Conservation (phyloP, 2,329 filamentous ascomycete species). For the Lasiodiplodia citricola region DNA sequence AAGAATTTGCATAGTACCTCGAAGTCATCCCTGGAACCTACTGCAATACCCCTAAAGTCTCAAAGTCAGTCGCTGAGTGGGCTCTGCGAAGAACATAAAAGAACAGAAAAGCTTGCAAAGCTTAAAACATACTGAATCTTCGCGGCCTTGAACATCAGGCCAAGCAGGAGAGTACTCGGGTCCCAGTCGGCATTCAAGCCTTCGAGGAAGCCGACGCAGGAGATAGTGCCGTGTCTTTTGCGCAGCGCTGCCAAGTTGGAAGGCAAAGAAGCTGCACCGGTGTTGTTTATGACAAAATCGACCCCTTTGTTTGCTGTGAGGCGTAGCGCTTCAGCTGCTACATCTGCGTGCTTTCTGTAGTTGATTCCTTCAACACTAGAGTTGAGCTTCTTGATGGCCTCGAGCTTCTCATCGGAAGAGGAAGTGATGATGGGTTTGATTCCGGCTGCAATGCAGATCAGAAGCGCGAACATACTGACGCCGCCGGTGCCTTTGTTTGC, state of each 20-base stretch:
- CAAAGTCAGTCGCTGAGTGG: background rate
- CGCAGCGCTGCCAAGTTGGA: conserved; percentile 30
- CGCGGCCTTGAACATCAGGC: background rate
- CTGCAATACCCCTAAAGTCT: conserved; percentile 55
- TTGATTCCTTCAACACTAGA: conserved; percentile 55
- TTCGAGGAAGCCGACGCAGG: conserved; percentile 36
- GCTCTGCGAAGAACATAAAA: background rate
- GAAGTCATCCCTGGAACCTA: conserved; percentile 61
- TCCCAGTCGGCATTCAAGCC: conserved; percentile 27
- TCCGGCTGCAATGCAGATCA: conserved; percentile 35
- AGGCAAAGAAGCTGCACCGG: conserved; percentile 31
- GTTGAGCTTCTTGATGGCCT: conserved; percentile 50
- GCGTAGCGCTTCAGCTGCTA: conserved; percentile 59
- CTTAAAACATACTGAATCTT: background rate
- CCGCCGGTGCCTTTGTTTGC: conserved; percentile 46
- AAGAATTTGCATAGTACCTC: conserved; percentile 44
- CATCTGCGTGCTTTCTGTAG: conserved; percentile 61
- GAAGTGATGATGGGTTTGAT: conserved; percentile 62
- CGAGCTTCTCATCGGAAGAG: conserved; percentile 60
- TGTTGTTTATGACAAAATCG: conserved; percentile 54
- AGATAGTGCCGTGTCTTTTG: conserved; percentile 32
- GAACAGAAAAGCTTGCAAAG: background rate
- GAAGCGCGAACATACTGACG: conserved; percentile 42
- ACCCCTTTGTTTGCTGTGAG: conserved; percentile 48
- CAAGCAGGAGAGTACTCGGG: background rate